Percentiles rank a stretch among this genome's conserved stretches.
Conservation (phyloP, 305 asterid species). For the Fraxinus velutina region DNA sequence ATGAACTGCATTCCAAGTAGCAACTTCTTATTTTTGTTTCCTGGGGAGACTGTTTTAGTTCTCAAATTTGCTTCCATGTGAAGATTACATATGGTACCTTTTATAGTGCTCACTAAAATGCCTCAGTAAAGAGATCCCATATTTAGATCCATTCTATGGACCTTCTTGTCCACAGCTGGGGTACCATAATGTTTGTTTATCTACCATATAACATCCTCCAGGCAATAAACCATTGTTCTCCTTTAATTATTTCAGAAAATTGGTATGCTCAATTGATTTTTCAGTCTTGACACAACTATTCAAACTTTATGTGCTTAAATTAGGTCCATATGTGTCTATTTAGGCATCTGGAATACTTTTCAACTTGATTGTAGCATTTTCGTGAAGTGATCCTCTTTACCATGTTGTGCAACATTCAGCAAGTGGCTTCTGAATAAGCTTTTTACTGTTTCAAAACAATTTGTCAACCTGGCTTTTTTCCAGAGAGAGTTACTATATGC, state of each 20-base stretch:
- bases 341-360: neutral
- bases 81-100: neutral
- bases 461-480: neutral
- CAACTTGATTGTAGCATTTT: neutral
- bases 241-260: neutral
- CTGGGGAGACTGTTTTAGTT: neutral
- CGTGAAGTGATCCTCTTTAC: neutral
- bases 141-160: neutral
- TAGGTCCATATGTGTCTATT: neutral
- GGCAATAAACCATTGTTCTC: neutral
- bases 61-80: neutral
- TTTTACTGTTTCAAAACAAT: neutral
- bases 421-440: neutral
- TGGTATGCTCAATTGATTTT: neutral
- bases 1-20: neutral
- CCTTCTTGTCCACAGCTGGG: neutral
- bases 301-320: neutral
- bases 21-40: neutral
- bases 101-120: neutral
- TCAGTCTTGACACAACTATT: neutral
- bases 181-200: neutral
- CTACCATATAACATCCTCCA: neutral
- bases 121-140: neutral
- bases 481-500: neutral
- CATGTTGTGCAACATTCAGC: neutral